Evolutionary conservation across 2,329 filamentous ascomycete genomes (phyloP), one percentile per base, ranked within the genome.

Genomic region (Pyrenochaeta sp.): DNA sequence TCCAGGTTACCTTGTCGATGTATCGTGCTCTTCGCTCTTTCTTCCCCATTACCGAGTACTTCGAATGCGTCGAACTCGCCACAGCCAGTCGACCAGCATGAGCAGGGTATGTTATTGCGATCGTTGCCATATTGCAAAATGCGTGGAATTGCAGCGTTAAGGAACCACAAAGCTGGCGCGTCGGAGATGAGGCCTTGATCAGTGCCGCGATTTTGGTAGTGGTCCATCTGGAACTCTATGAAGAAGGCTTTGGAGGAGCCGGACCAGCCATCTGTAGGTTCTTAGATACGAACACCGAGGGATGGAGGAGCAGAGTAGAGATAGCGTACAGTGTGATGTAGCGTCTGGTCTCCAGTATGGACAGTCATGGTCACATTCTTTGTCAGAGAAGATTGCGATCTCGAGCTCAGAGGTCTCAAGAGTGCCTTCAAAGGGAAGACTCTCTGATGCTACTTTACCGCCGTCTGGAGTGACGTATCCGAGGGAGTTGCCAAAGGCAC

Each of bases 41-140:
- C 83, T 73, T 89, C 86, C 28, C 90, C 90, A 0, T 83, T 74
- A 59, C 84, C 82, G 40, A 93, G 85, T 25, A 91, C 83, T 79
- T 93, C 91, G 69, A 90, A 88, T 52, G 93, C 83, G 70, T 94
- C 91, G 61, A 90, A 86, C 79, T 94, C 91, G 67, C 90, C 90
- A 72, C 91, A 93, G 37, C 86, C 87, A 69, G 72, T 82, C 12
- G 77, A 77, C 90, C 90, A 93, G 82, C 91, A 93, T 58, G 86
- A 90, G 82, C 91, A 93, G 2, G 74, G 72, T 27, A 73, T 63
- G 56, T 72, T 73, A 53, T 70, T 69, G 48, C 79, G 76, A 7
- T 79, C 74, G 47, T 80, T 78, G 62, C 83, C 83, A 79, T 93
- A 93, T 75, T 93, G 90, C 5, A 84, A 80, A 5, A 89, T 88